phyloP scores from a whole-genome alignment of 257 asterid species.

The Solanum chiquidenum region DNA sequence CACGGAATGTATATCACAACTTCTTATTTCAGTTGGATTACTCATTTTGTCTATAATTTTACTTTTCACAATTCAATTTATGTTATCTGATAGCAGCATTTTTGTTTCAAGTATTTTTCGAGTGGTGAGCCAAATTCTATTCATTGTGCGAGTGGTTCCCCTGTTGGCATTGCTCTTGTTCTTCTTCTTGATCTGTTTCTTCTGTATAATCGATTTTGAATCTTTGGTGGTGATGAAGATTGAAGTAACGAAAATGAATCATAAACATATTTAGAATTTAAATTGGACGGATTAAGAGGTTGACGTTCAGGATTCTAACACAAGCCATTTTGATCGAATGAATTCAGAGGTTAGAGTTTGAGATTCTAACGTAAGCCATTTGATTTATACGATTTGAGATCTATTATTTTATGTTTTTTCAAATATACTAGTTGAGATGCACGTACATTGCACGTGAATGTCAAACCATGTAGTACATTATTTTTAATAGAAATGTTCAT shows the following conservation, averaged over 20 bases:
- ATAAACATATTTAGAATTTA: not conserved
- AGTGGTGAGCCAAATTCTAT: too few species aligned
- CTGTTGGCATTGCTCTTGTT: constrained; percentile 25
- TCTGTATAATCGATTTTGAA: constrained; percentile 47
- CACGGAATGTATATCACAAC: too few species aligned
- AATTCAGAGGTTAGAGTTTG: not conserved
- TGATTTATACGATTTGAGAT: not conserved
- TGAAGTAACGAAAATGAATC: not conserved
- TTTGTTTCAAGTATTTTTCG: too few species aligned
- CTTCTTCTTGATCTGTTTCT: constrained; percentile 58
- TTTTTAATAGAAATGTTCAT: too few species aligned
- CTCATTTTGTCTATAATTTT: too few species aligned
- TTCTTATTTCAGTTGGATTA: too few species aligned
- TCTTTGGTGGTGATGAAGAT: constrained; percentile 75
- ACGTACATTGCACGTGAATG: not conserved
- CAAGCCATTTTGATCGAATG: too few species aligned
- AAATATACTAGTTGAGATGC: not conserved
- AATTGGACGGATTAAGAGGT: not conserved
- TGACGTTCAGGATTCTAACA: not conserved
- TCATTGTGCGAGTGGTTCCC: too few species aligned
- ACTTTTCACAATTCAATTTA: too few species aligned
- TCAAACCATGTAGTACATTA: too few species aligned
- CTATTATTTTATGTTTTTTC: not conserved
- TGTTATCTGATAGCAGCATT: too few species aligned
- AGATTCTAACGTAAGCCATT: too few species aligned